Conservation (phyloP, 225 moss, liverwort and hornwort species). For the Asterella californica region DNA sequence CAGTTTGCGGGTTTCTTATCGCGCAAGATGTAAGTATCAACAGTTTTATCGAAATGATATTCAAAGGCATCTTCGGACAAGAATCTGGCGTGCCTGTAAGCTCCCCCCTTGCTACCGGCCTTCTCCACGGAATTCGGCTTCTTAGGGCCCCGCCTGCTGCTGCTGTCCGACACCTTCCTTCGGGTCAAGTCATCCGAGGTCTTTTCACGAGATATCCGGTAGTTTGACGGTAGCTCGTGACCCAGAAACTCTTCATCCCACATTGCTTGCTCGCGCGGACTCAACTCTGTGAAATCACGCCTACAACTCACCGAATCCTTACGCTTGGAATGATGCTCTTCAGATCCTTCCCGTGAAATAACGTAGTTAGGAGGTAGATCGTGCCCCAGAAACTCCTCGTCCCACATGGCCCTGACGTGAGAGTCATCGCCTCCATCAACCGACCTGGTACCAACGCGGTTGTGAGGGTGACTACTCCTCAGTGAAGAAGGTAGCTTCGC, state of each 20-base stretch:
- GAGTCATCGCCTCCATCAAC: conserved; percentile 28
- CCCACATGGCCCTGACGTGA: conserved; percentile 34
- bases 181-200: conserved; percentile 15
- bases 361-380: conserved; percentile 36
- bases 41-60: conserved; percentile 32
- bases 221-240: conserved; percentile 33
- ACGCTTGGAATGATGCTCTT: conserved; percentile 25
- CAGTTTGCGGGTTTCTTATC: conserved; percentile 10
- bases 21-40: conserved; percentile 30
- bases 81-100: conserved; percentile 15
- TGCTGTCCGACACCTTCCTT: not conserved
- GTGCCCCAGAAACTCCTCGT: conserved; percentile 40
- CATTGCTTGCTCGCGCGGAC: conserved; percentile 17
- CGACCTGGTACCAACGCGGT: conserved; percentile 14
- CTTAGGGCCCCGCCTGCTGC: conserved; percentile 14
- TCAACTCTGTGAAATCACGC: conserved; percentile 17
- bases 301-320: conserved; percentile 10
- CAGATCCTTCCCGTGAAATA: conserved; percentile 22
- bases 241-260: conserved; percentile 45
- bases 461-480: conserved; percentile 32
- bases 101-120: not conserved
- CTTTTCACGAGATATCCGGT: conserved; percentile 23
- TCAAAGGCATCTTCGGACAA: conserved; percentile 32
- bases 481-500: conserved; percentile 25
- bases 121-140: not conserved